Evolutionary conservation across 805 yeast species (phyloP).

Genomic region (Myxozyma udenii): DNA sequence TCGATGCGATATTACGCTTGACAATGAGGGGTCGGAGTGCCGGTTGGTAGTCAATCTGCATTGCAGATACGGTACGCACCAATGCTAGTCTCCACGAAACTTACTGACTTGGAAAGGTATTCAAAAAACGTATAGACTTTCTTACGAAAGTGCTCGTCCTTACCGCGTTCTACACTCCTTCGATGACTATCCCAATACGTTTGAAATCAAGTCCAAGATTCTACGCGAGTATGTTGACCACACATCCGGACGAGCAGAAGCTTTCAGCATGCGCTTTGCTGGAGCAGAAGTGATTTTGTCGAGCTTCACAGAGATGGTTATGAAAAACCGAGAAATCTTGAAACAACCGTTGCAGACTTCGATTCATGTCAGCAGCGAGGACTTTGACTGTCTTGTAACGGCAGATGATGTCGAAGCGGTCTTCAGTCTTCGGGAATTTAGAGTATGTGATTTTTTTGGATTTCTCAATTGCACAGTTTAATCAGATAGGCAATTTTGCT

Average conservation of each 20-base stretch:
- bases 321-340: constrained; percentile 10
- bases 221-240: constrained; percentile 25
- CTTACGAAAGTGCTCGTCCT: constrained; percentile 19
- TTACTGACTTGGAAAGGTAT: constrained; percentile 7
- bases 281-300: constrained; percentile 11
- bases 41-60: constrained; percentile 14
- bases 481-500: constrained; percentile 8
- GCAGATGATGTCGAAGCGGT: constrained; percentile 7
- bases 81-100: background rate
- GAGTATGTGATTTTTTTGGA: constrained; percentile 6
- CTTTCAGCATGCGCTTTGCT: constrained; percentile 17
- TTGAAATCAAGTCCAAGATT: constrained; percentile 9
- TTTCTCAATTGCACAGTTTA: background rate
- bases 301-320: constrained; percentile 21
- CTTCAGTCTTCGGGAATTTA: constrained; percentile 20
- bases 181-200: constrained; percentile 19
- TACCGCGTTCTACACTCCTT: constrained; percentile 17
- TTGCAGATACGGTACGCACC: constrained; percentile 17
- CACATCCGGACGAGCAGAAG: constrained; percentile 25
- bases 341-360: constrained; percentile 27
- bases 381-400: constrained; percentile 14
- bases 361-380: constrained; percentile 9
- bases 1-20: constrained; percentile 18
- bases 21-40: constrained; percentile 11
- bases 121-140: constrained; percentile 15